Conservation (phyloP, 371 early-diverging fungal species). For the Vittaforma corneae region DNA sequence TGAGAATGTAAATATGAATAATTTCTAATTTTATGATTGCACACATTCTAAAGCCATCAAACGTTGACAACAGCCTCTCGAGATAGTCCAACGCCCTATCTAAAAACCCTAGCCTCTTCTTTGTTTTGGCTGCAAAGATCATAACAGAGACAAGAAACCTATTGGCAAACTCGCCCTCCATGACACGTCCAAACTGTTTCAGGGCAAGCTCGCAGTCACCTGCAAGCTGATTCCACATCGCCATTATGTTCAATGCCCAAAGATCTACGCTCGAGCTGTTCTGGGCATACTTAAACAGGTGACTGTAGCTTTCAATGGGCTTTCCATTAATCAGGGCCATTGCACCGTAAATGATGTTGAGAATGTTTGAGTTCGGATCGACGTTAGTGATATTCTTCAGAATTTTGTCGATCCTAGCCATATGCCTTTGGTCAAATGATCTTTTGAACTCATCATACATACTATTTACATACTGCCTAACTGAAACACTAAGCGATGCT, state of each 20-base stretch:
- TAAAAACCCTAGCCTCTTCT: constrained; percentile 14
- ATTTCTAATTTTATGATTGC: not conserved
- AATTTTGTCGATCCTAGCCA: not conserved
- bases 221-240: constrained; percentile 8
- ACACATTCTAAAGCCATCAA: not conserved
- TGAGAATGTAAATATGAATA: constrained; percentile 8
- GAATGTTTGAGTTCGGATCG: not conserved
- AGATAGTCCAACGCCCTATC: not conserved
- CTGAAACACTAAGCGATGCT: too few relatives aligned
- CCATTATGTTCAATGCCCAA: constrained; percentile 1
- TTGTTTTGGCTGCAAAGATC: not conserved
- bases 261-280: not conserved
- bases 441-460: not conserved
- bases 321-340: not conserved
- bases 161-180: not conserved
- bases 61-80: not conserved
- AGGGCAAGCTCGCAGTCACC: not conserved
- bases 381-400: not conserved
- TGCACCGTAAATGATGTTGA: not conserved
- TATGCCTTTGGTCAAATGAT: not conserved
- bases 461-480: not conserved
- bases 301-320: not conserved
- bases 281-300: not conserved
- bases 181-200: not conserved
- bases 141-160: not conserved